Evolutionary conservation across 208 protist species (phyloP).

Genomic region (Leishmania aethiopica): DNA sequence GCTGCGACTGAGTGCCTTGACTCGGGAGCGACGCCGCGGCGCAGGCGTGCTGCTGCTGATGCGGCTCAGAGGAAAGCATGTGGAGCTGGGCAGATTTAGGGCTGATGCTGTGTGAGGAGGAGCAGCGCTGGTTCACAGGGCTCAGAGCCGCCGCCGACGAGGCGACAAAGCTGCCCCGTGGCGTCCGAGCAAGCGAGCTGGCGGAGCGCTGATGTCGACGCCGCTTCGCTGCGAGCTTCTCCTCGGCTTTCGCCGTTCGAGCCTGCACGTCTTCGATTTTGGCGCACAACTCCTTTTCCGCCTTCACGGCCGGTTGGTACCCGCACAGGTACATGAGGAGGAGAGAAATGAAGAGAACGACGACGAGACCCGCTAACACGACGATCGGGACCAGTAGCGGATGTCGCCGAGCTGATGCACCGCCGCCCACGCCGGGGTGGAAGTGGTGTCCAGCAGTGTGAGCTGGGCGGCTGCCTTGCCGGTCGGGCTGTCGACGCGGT

Average conservation of each 20-base stretch:
- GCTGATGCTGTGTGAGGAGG: background rate
- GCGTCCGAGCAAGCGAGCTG: background rate
- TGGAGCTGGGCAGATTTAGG: background rate
- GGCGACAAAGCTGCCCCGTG: conserved; percentile 4
- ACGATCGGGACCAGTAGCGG: conserved; percentile 23
- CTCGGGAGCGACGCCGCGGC: background rate
- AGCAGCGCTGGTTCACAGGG: background rate
- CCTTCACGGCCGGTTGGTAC: background rate
- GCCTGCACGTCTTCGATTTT: conserved; percentile 11
- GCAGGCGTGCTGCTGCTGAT: background rate
- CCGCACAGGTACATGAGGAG: conserved; percentile 24
- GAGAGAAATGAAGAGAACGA: conserved; percentile 17
- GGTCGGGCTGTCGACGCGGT: background rate
- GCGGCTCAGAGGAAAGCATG: background rate
- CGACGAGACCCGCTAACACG: conserved; percentile 16
- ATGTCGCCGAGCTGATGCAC: conserved; percentile 15
- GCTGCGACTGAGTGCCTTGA: conserved; percentile 4
- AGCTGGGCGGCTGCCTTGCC: background rate
- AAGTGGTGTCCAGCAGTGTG: background rate
- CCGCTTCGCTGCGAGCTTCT: conserved; percentile 8
- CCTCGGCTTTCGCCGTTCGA: conserved; percentile 9
- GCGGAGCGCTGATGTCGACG: background rate
- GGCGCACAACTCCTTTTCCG: conserved; percentile 9
- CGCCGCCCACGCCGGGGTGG: background rate
- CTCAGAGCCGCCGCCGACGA: background rate